These are phyloP conservation scores for Simmondsia chinensis DNA, from an alignment of 148 eudicot species.

Conservation along the genomic window DNA sequence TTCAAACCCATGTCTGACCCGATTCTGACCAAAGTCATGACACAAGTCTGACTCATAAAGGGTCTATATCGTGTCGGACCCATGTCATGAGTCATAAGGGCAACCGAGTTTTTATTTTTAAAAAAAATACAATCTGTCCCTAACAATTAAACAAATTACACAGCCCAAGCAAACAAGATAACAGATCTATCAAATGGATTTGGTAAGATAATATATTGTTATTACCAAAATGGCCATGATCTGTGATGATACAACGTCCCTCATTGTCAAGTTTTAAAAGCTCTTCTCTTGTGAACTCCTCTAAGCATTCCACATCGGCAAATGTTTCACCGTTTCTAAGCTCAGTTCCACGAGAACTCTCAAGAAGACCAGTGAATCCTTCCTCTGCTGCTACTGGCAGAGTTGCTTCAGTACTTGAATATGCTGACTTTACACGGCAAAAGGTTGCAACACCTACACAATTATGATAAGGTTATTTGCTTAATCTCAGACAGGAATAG, in stretches of 20 bases:
- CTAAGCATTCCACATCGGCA: constrained; percentile 38
- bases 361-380: constrained; percentile 89
- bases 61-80: no score
- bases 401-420: constrained; percentile 70
- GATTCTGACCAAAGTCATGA: no score
- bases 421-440: constrained; percentile 82
- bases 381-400: constrained; percentile 83
- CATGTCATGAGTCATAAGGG: no score
- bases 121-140: neutral
- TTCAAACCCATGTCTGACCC: no score
- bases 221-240: constrained; percentile 90
- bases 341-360: constrained; percentile 29
- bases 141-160: neutral
- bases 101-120: no score
- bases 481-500: no score
- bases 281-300: constrained; percentile 60
- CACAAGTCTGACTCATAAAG: no score
- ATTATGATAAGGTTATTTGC: no score
- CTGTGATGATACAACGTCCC: constrained; percentile 90
- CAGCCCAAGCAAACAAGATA: neutral
- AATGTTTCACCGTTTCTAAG: constrained; percentile 20
- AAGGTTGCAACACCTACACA: constrained; percentile 93
- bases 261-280: constrained; percentile 75
- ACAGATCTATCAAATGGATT: neutral
- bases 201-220: neutral